Conservation (phyloP, 1,284 basidiomycete species). For the Athelia psychrophila region DNA sequence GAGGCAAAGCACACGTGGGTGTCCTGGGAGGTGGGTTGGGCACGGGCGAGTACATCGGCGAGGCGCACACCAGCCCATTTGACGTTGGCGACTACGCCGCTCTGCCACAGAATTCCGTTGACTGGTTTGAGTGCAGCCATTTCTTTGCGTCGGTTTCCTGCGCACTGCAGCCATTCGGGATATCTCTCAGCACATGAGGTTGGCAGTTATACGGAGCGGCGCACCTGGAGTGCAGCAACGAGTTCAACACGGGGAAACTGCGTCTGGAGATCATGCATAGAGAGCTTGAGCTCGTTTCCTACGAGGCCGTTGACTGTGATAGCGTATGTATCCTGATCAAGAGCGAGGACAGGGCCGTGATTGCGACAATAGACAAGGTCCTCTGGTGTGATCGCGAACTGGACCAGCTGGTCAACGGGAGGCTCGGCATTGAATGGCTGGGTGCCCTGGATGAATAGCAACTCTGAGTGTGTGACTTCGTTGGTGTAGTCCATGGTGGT, state of each 20-base stretch:
- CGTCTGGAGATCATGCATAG: conserved; percentile 38
- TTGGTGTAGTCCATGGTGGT: conserved; percentile 36
- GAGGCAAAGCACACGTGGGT: conserved; percentile 61
- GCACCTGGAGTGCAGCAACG: conserved; percentile 57
- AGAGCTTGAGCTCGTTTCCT: conserved; percentile 30
- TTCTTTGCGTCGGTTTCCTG: conserved; percentile 64
- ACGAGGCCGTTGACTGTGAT: conserved; percentile 38
- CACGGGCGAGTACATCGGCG: conserved; percentile 47
- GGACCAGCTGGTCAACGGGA: conserved; percentile 44
- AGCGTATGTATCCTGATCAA: conserved; percentile 42
- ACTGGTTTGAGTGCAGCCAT: conserved; percentile 60
- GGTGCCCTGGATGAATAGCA: conserved; percentile 40
- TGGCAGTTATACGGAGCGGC: conserved; percentile 11
- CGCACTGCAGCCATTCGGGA: conserved; percentile 42
- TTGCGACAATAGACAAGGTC: conserved; percentile 61
- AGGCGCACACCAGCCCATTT: conserved; percentile 58
- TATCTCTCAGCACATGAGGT: too few relatives aligned
- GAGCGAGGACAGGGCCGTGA: conserved; percentile 54
- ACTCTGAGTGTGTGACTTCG: conserved; percentile 44
- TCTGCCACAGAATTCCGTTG: conserved; percentile 55
- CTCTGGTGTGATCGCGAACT: conserved; percentile 53
- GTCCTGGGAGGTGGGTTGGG: conserved; percentile 33
- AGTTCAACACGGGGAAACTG: conserved; percentile 42
- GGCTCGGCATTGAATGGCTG: conserved; percentile 63
- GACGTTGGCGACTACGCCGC: conserved; percentile 62